A percentile compares a stretch with the other conserved stretches of the same genome.
phyloP scores from a whole-genome alignment of 1,284 basidiomycete species.

The Sporisorium reilianum region DNA sequence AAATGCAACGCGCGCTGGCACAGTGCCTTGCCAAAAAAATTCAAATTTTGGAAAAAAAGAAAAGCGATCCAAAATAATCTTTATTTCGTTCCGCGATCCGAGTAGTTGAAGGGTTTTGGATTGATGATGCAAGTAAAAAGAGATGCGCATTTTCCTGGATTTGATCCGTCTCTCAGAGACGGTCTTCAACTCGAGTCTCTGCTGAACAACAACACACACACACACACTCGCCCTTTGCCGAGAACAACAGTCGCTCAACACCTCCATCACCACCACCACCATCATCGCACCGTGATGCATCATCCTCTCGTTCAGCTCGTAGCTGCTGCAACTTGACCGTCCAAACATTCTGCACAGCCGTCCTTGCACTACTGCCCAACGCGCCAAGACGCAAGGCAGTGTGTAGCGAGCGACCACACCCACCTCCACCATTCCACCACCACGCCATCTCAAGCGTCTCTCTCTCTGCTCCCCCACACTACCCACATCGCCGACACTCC shows the following conservation, averaged over 20 bases:
- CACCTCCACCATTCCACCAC: constrained; percentile 34
- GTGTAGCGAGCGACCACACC: constrained; percentile 12
- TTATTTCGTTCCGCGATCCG: too few relatives aligned
- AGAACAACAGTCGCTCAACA: constrained; percentile 7
- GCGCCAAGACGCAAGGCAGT: constrained; percentile 3
- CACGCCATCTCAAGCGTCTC: constrained; percentile 52
- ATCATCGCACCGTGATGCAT: not conserved
- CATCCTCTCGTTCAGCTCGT: not conserved
- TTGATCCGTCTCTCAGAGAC: too few relatives aligned
- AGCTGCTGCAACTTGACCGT: not conserved
- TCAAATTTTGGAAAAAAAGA: not conserved
- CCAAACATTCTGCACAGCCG: not conserved
- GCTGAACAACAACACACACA: constrained; percentile 3
- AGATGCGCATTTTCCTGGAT: too few relatives aligned
- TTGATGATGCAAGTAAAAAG: too few relatives aligned
- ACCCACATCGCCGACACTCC: constrained; percentile 25
- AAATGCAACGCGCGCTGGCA: too few relatives aligned
- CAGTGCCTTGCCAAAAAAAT: too few relatives aligned
- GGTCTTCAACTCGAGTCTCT: too few relatives aligned
- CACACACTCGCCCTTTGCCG: not conserved
- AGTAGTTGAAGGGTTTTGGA: too few relatives aligned
- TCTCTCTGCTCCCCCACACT: constrained; percentile 44
- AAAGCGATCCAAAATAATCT: too few relatives aligned
- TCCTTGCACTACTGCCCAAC: constrained; percentile 1
- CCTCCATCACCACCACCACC: not conserved